A percentile compares a stretch with the other conserved stretches of the same genome.
Conservation (phyloP, 2,329 filamentous ascomycete genomes). For the Rhinocladiella similis region DNA sequence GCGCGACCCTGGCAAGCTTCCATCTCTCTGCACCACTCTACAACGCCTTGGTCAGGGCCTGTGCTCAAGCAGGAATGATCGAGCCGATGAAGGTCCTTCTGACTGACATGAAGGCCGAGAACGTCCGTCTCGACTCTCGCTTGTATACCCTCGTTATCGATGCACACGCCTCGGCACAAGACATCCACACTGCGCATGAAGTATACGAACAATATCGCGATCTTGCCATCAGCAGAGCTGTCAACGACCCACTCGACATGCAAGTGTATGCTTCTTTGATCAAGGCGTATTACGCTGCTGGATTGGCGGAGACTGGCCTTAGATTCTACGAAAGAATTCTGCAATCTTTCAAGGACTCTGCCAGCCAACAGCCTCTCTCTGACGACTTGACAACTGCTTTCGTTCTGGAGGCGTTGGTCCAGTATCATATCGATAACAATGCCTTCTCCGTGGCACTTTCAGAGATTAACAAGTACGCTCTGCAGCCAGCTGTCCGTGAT, state of each 20-base stretch:
- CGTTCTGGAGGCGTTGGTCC: slow-evolving; percentile 72
- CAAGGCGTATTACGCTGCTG: slow-evolving; percentile 80
- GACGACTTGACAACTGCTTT: slow-evolving; percentile 70
- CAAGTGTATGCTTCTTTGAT: slow-evolving; percentile 90
- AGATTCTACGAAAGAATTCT: slow-evolving; percentile 84
- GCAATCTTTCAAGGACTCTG: slow-evolving; percentile 50
- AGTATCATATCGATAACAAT: slow-evolving; percentile 64
- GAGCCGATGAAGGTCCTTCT: slow-evolving; percentile 89
- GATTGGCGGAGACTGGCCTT: slow-evolving; percentile 76
- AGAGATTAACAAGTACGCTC: slow-evolving; percentile 16
- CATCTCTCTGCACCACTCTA: slow-evolving; percentile 81
- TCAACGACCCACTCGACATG: slow-evolving; percentile 72
- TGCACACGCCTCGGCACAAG: slow-evolving; percentile 80
- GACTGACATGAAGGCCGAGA: slow-evolving; percentile 82
- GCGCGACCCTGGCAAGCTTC: slow-evolving; percentile 58
- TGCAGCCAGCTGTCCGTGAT: slow-evolving; percentile 60
- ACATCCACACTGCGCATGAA: slow-evolving; percentile 84
- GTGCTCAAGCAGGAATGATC: slow-evolving; percentile 76
- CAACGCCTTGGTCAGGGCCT: slow-evolving; percentile 80
- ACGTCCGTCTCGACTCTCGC: slow-evolving; percentile 71
- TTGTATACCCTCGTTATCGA: slow-evolving; percentile 93
- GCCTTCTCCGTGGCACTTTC: slow-evolving; percentile 20
- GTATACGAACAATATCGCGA: slow-evolving; percentile 94
- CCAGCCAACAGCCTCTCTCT: slow-evolving; percentile 55
- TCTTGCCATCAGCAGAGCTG: slow-evolving; percentile 68